Base-by-base conservation (phyloP, 495 filamentous ascomycete species). In the Penicillium waksmanii region DNA sequence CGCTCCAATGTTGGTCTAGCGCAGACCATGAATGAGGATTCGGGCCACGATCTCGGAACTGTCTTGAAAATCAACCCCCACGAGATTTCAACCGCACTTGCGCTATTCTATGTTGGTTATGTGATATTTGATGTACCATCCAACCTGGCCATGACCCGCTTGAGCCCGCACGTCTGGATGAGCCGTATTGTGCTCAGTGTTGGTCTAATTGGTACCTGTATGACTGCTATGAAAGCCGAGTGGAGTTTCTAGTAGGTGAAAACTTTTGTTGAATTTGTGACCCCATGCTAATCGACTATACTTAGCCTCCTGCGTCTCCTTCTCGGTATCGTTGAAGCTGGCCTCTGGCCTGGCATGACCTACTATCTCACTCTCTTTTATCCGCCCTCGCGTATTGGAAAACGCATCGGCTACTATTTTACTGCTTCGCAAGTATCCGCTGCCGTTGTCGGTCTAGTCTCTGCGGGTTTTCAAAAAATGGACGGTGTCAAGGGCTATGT, bases 271-370 rank as follows among this genome's bases (percentile, higher is more conserved):
- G 15, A 18, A 44, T 51, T 5, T 38, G 15, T n/a, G 11, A 38
- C 49, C 2, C 44, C n/a, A 42, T 35, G 43, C 43, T 57, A 54
- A 62, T 46, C 57, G 55, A 66, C 34, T 9, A 23, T 5, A 36
- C 40, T 12, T 51, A 90, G 87, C 63, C 80, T 96, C 31, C 81
- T 96, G 5, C 88, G 93, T n/a, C 85, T 96, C 47, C 80, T 97
- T 8, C 81, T 96, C 13, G 93, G 93, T 43, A 82, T 96, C 53
- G 92, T 96, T 18, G 93, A 91, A 66, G 92, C 93, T 10, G 93
- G 93, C 17, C 92, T 96, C 86, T 96, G 93, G 92, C 93, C 93
- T 2, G 93, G 93, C 38, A 96, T 96, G 92, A 84, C 92, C 18
- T 96, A 95, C 73, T 96, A 96, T 65, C 80, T 97, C 19, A 95